Evolutionary conservation across 2,329 filamentous ascomycete genomes (phyloP), one percentile per base, ranked within the genome.

Genomic region (Penicillium sp.): DNA sequence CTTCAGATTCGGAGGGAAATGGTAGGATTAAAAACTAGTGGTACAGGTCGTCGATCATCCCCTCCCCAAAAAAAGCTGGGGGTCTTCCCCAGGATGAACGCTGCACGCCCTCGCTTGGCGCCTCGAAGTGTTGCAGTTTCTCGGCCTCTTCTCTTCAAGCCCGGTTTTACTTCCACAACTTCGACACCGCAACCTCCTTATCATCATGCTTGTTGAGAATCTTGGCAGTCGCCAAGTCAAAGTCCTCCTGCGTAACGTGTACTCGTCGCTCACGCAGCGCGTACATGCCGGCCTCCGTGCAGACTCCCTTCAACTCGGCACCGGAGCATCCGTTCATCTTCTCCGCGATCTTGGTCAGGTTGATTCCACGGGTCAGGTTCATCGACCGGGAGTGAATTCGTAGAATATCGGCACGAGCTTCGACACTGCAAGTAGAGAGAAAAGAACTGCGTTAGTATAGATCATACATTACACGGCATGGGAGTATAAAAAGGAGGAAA

Each of bases 261-360:
- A 99, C 94, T 81, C 95, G 89, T 76, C 95, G 86, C 83, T 99
- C 95, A 71, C 95, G 89, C 67, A 99, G 85, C 15, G 95, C 95
- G 76, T 95, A 99, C 95, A 99, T 99, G 73, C 95, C 95, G 2
- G 95, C 93, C 80, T 99, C 95, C 50, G 95, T 99, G 79, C 95
- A 99, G 53, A 99, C 95, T 83, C 95, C 95, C 88, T 99, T 99
- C 72, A 99, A 82, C 81, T 99, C 95, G 58, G 95, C 95, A 64
- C 95, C 95, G 3, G 93, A 97, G 81, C 95, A 99, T 56, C 95
- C 95, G 75, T 97, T 97, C 95, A 99, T 99, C 87, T 98, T 98
- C 85, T 99, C 95, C 33, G 95, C 95, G 72, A 98, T 96, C 88
- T 99, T 99, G 73, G 87, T 96, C 68, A 99, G 84, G 81, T 99